Evolutionary conservation across 441 rosid genomes (phyloP), one percentile per base, ranked within the genome.

Genomic region (Pelargonium citronellum): DNA sequence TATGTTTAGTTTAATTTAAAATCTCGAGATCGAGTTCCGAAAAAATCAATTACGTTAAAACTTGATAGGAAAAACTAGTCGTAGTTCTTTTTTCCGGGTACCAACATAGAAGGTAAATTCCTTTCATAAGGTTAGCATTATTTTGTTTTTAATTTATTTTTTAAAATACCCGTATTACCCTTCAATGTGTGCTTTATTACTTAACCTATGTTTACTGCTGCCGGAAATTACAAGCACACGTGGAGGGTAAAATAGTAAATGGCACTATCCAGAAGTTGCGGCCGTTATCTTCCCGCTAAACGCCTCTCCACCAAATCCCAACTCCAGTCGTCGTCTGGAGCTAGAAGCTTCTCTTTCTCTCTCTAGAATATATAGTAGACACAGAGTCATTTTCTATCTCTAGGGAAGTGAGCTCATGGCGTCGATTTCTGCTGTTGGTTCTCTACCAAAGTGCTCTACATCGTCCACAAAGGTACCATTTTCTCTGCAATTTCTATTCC

Each of bases 201-300:
- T 37, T 6, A 37, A 5, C 41, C 8, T 37, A 0, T 37, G 41
- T 37, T 37, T 37, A 5, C 41, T 37, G 7, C 41, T 0, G 41
- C 8, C 41, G 41, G 6, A 37, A 37, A 37, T 37, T 37, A 37
- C 41, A 5, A 37, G 41, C 41, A 37, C 7, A 37, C 5, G 61
- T 5, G 10, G 61, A 0, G 61, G 61, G 9, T 55, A 55, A 55
- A 55, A 55, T 55, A 15, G 61, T 55, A 15, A 55, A 15, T 55
- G 17, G 20, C 61, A 37, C 61, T 15, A 55, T 55, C 20, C n/a
- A 55, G 61, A 78, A 77, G 66, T 69, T 70, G 82, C 80, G 86
- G 83, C 81, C 77, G 75, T 75, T 77, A 78, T 85, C 82, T 72
- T 75, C 84, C 85, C 83, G 83, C 78, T 76, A 55, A 77, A 17